These are phyloP conservation scores for Parsonsia alboflavescens DNA, from an alignment of 257 asterid species.

Conservation along the genomic window DNA sequence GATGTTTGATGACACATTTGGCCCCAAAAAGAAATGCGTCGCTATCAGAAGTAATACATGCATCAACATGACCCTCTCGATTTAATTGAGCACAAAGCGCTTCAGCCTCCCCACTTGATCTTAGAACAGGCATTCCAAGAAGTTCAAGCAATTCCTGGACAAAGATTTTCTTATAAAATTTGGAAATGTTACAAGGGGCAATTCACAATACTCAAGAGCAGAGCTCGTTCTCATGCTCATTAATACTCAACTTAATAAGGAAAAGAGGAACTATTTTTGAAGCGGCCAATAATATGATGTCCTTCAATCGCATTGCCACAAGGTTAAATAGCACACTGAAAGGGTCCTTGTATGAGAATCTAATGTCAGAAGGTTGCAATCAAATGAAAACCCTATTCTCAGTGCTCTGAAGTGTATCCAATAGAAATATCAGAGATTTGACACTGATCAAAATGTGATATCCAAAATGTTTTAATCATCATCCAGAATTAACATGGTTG, in stretches of 20 bases:
- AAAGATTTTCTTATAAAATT: neutral
- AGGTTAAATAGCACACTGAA: neutral
- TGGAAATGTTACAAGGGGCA: neutral
- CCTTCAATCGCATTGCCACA: neutral
- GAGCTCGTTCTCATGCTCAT: neutral
- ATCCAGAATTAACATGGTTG: neutral
- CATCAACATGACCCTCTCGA: slow-evolving; percentile 80
- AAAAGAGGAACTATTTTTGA: neutral
- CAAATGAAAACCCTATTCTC: neutral
- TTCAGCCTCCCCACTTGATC: slow-evolving; percentile 91
- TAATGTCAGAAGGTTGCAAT: neutral
- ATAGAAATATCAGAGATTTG: neutral
- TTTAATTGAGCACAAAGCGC: slow-evolving; percentile 90
- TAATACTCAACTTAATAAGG: neutral
- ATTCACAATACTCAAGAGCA: neutral
- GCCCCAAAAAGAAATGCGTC: slow-evolving; percentile 92
- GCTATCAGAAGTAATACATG: slow-evolving; percentile 90
- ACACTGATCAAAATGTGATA: neutral
- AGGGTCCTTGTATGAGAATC: neutral
- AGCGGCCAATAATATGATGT: neutral
- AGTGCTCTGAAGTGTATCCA: neutral
- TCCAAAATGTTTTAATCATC: neutral
- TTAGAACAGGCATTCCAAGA: slow-evolving; percentile 86
- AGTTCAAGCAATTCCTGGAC: slow-evolving; percentile 78
- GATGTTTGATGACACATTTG: slow-evolving; percentile 65